Base-by-base conservation (phyloP, 1,284 basidiomycete genomes). In the Cutaneotrichosporon sp. region DNA sequence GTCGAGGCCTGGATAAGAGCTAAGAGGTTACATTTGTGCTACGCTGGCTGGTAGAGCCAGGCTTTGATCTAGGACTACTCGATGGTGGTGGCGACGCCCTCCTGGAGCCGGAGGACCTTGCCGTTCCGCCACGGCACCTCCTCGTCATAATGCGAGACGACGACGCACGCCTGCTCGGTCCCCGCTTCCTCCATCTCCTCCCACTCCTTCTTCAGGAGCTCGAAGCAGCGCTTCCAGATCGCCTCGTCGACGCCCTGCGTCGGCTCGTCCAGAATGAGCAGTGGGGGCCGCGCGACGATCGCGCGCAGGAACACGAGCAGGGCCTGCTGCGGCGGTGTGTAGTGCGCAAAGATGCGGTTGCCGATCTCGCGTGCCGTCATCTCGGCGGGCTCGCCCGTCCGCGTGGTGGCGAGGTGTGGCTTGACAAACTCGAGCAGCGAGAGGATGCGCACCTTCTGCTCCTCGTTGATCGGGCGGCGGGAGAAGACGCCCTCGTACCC, bases 111-210 rank as follows among this genome's bases (percentile, higher is more conserved):
- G n/a, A 73, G 56, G 9, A 74, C 60, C 52, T 59, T 67, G 8
- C 66, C 67, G 18, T 54, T 16, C 13, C 47, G 55, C 62, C 62
- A 64, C 10, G 65, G 62, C 52, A 93, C 87, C 78, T 97, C 93
- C 46, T 90, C 89, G 68, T 90, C 89, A 85, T 90, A 93, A 79
- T 95, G 93, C 36, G 87, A 91, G 46, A 97, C 86, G 3, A 92
- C 87, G 1, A 95, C 82, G 16, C 91, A 88, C 0, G 87, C 89
- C 79, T 94, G 91, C 33, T 85, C 81, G 25, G 77, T 67, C 16
- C 82, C 80, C 52, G 71, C 67, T 1, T 33, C 49, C 3, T 43
- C 46, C 62, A 63, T 66, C 59, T 66, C 62, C 33, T 61, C 59
- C 49, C 84, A 86, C n/a, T 84, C 81, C 11, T 82, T 79, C 36